Base-by-base conservation (phyloP, 192 early-diverging fungal species). In the Neocallimastix lanati region DNA sequence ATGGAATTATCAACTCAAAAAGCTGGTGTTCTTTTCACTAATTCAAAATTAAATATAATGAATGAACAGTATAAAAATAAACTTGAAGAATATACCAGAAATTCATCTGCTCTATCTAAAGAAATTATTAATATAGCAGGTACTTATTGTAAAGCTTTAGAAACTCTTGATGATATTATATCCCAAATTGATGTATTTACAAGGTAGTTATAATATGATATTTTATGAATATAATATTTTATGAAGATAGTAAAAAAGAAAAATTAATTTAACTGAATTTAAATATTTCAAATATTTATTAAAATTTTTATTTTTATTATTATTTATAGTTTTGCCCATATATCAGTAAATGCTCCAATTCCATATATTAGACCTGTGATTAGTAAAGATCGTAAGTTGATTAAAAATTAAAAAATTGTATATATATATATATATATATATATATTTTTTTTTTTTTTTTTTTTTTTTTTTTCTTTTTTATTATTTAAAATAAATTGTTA, bases 1-100 rank as follows among this genome's bases (percentile, higher is more conserved):
- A 93, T 93, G 81, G 96, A 99, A 84, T 88, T 95, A 67, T 81
- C 94, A 13, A 95, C 96, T 21, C 92, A 92, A 78, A 96, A 96
- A 82, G 91, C 92, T 21, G 96, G 97, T 28, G 93, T 94, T 0
- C 85, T 91, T 28, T 97, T 99, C 83, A 94, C 95, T 0, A 98
- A 94, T 0, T 80, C 88, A 15, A 87, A 83, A 35, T 80, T 99
- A 81, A 85, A 90, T 33, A 81, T 89, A 13, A 82, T 95, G 35
- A 92, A 87, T 77, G 83, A 87, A 21, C 82, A 88, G 28, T 93
- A 89, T 81, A 84, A 81, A 6, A 89, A 93, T 14, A 81, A 91
- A 1, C 83, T 86, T 2, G 84, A 81, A 6, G 81, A 90, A 80
- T 99, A 97, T 81, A 86, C 88, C 28, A 84, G 85, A 35, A 84